phyloP scores from a whole-genome alignment of 164 flowering plant species.

The Vitis rotundifolia region DNA sequence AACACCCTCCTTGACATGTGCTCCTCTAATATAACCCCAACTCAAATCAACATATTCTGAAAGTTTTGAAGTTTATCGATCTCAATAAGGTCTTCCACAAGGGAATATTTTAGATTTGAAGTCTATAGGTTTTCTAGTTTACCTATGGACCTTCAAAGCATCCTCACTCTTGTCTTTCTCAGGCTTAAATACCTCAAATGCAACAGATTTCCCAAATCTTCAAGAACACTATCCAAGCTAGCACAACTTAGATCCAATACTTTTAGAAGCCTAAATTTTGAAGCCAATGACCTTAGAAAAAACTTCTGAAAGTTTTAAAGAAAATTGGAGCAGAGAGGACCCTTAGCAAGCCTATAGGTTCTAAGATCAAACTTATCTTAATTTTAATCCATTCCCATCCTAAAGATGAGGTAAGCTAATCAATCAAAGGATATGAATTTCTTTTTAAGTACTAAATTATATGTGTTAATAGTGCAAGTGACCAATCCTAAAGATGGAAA shows the following conservation, averaged over 20 bases:
- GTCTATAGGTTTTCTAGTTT: constrained; percentile 29
- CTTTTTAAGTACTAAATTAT: too few relatives aligned
- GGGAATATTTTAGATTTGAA: constrained; percentile 29
- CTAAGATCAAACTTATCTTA: too few relatives aligned
- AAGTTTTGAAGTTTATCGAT: constrained; percentile 18
- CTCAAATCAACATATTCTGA: neutral
- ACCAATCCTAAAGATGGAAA: too few relatives aligned
- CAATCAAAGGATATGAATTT: too few relatives aligned
- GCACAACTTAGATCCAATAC: constrained; percentile 27
- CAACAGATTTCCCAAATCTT: constrained; percentile 13
- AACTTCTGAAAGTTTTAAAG: neutral
- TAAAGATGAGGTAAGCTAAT: too few relatives aligned
- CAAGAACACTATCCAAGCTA: constrained; percentile 19
- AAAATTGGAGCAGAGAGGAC: constrained; percentile 1
- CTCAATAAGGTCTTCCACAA: constrained; percentile 10
- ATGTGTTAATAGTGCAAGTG: too few relatives aligned
- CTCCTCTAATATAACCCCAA: neutral
- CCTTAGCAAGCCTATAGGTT: too few relatives aligned
- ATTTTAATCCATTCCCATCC: too few relatives aligned
- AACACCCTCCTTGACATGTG: neutral
- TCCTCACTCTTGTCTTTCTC: constrained; percentile 21
- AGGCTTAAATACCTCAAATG: constrained; percentile 27
- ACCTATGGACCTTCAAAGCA: constrained; percentile 26
- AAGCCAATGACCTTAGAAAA: neutral
- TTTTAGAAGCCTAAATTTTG: constrained; percentile 21